Percentiles rank a stretch among this genome's conserved stretches.
Conservation (phyloP, 371 early-diverging fungal species). For the Batkoa obscura region DNA sequence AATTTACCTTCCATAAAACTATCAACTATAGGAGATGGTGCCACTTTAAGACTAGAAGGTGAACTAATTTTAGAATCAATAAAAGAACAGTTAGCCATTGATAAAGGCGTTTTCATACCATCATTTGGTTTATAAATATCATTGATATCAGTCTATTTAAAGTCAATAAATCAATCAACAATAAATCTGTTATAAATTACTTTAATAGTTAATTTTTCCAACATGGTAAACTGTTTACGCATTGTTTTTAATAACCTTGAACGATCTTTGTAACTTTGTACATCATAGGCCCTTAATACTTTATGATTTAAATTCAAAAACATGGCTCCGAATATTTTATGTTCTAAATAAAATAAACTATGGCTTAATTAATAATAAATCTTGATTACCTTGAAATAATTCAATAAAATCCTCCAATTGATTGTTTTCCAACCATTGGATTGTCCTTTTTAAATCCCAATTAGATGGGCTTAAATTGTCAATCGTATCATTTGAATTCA, state of each 20-base stretch:
- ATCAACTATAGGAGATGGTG: neutral
- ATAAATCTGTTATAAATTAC: neutral
- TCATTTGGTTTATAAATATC: neutral
- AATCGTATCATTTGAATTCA: neutral
- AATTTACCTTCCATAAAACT: neutral
- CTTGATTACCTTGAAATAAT: slow-evolving; percentile 1
- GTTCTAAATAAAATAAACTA: neutral
- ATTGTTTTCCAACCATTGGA: slow-evolving; percentile 1
- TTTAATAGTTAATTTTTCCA: neutral
- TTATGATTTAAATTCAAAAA: slow-evolving; percentile 4
- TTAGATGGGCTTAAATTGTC: neutral
- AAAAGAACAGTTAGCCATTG: neutral
- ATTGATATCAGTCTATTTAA: neutral
- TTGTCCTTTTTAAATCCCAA: slow-evolving; percentile 2
- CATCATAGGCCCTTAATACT: neutral
- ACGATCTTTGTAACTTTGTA: slow-evolving; percentile 4
- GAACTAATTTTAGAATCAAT: neutral
- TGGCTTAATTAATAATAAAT: neutral
- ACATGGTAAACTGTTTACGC: neutral
- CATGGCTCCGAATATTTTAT: neutral
- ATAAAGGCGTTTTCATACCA: neutral
- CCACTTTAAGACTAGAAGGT: neutral
- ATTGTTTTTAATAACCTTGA: neutral
- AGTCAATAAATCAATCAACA: neutral
- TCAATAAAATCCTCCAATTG: slow-evolving; percentile 3